Conservation (phyloP, 2,329 filamentous ascomycete species). For the Ilyonectria destructans region DNA sequence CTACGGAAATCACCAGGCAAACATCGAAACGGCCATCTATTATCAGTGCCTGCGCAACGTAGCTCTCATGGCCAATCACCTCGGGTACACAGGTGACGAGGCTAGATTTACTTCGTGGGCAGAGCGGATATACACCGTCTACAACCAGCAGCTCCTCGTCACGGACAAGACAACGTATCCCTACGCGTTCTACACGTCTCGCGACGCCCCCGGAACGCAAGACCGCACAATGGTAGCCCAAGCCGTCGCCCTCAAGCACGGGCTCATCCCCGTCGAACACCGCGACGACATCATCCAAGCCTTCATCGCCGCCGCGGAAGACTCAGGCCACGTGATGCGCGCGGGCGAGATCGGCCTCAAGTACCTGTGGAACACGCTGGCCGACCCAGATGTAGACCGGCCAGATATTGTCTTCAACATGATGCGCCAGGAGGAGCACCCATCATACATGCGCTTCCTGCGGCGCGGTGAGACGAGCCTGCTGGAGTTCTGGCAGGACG, state of each 20-base stretch:
- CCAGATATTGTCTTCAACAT: conserved; percentile 60
- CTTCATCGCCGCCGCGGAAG: conserved; percentile 44
- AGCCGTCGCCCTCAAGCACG: conserved; percentile 52
- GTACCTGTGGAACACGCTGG: conserved; percentile 60
- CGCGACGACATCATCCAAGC: conserved; percentile 40
- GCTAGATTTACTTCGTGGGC: conserved; percentile 48
- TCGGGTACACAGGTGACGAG: conserved; percentile 46
- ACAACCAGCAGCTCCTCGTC: conserved; percentile 55
- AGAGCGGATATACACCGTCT: conserved; percentile 51
- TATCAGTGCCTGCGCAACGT: conserved; percentile 58
- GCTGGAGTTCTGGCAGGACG: conserved; percentile 62
- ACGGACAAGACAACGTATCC: conserved; percentile 50
- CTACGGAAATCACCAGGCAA: conserved; percentile 61
- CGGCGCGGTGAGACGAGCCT: conserved; percentile 61
- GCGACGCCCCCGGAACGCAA: conserved; percentile 50
- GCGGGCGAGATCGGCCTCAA: conserved; percentile 61
- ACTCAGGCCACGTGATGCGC: conserved; percentile 55
- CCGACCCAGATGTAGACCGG: conserved; percentile 54
- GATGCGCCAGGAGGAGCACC: conserved; percentile 64
- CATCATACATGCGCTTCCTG: conserved; percentile 65
- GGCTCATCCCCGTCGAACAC: conserved; percentile 41
- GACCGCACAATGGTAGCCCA: conserved; percentile 59
- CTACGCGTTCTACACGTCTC: conserved; percentile 58
- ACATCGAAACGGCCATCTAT: conserved; percentile 62
- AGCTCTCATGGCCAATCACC: conserved; percentile 55